A percentile compares a stretch with the other conserved stretches of the same genome.
phyloP scores from a whole-genome alignment of 306 rosid species.

The Castanea sativa region DNA sequence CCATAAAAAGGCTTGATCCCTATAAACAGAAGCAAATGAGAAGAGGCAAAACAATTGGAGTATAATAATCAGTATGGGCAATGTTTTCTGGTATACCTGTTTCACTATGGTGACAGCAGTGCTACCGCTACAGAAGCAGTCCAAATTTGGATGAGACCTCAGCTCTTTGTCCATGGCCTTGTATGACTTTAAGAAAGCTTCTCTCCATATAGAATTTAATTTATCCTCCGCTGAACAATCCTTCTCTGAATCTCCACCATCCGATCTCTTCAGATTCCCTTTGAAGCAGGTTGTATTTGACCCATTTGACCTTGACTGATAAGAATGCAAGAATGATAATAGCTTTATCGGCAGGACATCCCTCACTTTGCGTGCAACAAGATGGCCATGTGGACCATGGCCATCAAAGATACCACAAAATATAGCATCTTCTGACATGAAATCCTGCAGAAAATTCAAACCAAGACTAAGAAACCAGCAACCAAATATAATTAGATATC shows the following conservation, averaged over 20 bases:
- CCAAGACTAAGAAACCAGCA: conserved; percentile 17
- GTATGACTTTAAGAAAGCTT: conserved; percentile 80
- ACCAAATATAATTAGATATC: conserved; percentile 11
- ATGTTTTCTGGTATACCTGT: conserved; percentile 54
- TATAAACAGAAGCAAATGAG: conserved; percentile 35
- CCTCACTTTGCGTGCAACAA: conserved; percentile 88
- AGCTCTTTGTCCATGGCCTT: conserved; percentile 95
- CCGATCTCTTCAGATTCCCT: conserved; percentile 44
- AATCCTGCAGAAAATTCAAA: conserved; percentile 60
- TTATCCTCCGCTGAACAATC: conserved; percentile 57
- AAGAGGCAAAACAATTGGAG: conserved; percentile 7
- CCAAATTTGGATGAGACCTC: conserved; percentile 85
- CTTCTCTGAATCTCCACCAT: conserved; percentile 57
- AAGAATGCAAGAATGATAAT: conserved; percentile 61
- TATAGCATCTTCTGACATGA: conserved; percentile 69
- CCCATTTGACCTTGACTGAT: conserved; percentile 50
- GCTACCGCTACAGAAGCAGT: conserved; percentile 97
- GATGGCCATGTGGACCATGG: conserved; percentile 95
- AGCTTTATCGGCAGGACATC: conserved; percentile 78
- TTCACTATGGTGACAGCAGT: conserved; percentile 83
- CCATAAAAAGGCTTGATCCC: conserved; percentile 88
- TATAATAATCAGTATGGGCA: conserved; percentile 8
- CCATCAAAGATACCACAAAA: conserved; percentile 98
- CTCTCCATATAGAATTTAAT: conserved; percentile 67
- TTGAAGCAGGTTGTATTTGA: conserved; percentile 52